Percentiles rank a stretch among this genome's conserved stretches.
Evolutionary conservation across 2,329 filamentous ascomycete genomes (phyloP).

Genomic region (Cladosporium austrohemisphaericum): DNA sequence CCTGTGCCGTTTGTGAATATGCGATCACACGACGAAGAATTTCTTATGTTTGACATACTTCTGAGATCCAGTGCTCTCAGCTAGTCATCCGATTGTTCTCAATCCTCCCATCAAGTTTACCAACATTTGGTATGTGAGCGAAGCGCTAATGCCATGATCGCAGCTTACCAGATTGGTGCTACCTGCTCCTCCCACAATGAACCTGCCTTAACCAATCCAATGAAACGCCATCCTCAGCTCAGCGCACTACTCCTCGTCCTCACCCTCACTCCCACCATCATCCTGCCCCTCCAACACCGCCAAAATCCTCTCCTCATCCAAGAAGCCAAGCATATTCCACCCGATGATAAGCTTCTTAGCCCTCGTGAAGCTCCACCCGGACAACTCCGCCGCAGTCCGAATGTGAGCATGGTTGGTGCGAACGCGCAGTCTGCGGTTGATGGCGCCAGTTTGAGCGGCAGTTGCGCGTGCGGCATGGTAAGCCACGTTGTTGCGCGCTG

Average conservation of each 20-base stretch:
- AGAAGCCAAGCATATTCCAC: conserved; percentile 25
- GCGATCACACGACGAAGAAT: too few relatives aligned
- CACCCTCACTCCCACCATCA: conserved; percentile 1
- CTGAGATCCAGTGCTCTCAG: too few relatives aligned
- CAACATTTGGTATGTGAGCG: too few relatives aligned
- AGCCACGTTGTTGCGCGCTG: too few relatives aligned
- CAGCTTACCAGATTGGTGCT: too few relatives aligned
- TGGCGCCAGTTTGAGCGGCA: neutral
- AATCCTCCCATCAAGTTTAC: neutral
- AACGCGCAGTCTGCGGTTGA: neutral
- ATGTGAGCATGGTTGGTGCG: conserved; percentile 18
- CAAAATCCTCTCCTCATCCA: conserved; percentile 24
- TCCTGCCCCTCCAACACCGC: conserved; percentile 18
- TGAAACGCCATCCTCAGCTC: neutral
- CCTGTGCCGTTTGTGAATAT: too few relatives aligned
- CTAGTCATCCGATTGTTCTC: too few relatives aligned
- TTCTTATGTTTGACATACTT: too few relatives aligned
- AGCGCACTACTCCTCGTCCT: neutral
- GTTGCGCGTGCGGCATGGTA: too few relatives aligned
- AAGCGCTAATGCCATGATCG: too few relatives aligned
- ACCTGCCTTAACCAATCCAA: neutral
- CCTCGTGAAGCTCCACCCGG: conserved; percentile 16
- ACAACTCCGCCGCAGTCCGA: conserved; percentile 20
- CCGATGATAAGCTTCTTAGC: conserved; percentile 21
- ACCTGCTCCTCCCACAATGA: too few relatives aligned